Conservation (phyloP, 2,329 filamentous ascomycete genomes). For the Hawksworthiomyces lignivorus region DNA sequence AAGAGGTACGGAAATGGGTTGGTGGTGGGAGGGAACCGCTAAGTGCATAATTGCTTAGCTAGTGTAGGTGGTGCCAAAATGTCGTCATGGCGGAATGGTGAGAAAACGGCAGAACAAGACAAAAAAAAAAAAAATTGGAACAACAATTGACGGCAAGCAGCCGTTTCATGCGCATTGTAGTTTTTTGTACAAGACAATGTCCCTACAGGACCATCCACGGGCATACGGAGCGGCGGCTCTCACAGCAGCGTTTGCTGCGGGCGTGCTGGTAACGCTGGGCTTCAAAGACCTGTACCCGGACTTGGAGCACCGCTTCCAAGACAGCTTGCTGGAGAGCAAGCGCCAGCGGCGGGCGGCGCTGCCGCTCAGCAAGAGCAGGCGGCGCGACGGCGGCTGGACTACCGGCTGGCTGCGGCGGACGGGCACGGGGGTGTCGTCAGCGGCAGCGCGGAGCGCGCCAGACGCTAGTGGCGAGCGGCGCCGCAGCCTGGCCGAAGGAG, state of each 20-base stretch:
- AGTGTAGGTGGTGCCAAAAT: too few relatives aligned
- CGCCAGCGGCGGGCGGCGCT: constrained; percentile 5
- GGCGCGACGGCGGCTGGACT: background rate
- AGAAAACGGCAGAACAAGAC: background rate
- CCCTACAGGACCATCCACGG: constrained; percentile 52
- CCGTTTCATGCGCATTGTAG: background rate
- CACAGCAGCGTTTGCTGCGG: constrained; percentile 66
- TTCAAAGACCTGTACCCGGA: constrained; percentile 76
- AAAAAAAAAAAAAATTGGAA: background rate
- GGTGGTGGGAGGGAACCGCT: constrained; percentile 2
- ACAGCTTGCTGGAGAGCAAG: constrained; percentile 22
- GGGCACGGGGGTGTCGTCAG: constrained; percentile 13
- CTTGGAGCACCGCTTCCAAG: constrained; percentile 54
- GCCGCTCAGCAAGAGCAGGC: constrained; percentile 5
- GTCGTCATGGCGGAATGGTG: constrained; percentile 5
- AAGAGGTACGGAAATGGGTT: too few relatives aligned
- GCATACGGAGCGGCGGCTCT: constrained; percentile 59
- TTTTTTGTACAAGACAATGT: constrained; percentile 45
- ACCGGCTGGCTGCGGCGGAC: constrained; percentile 2
- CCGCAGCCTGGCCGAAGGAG: too few relatives aligned
- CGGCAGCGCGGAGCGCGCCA: background rate
- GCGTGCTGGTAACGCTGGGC: constrained; percentile 65
- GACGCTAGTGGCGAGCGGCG: background rate
- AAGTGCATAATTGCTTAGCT: too few relatives aligned
- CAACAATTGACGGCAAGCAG: background rate